Evolutionary conservation across 2,329 filamentous ascomycete genomes (phyloP), one percentile per base, ranked within the genome.

Genomic region (Botrytis elliptica): DNA sequence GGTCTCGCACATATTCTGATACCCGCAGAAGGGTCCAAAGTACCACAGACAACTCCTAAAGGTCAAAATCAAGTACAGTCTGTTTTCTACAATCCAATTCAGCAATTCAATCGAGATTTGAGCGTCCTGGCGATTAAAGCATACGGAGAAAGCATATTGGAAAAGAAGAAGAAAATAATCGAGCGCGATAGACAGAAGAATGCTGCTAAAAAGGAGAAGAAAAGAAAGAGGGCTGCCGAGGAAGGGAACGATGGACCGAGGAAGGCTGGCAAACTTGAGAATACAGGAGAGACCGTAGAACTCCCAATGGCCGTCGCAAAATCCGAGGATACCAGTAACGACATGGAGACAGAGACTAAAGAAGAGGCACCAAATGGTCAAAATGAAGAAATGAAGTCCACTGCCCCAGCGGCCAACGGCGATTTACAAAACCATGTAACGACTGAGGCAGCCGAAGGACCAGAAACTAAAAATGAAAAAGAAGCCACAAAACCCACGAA

Each of bases 51-150:
- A 3, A 82, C 75, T 69, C 82, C 75, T 75, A 81, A 85, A 73
- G 88, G 89, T 79, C 85, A 87, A 74, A 88, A 90, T 70, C 86
- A 89, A 78, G 86, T 90, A 57, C 88, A 91, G 78, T 92, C 95
- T 79, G 97, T 99, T 73, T 99, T 99, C 81, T 99, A 99, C 87
- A 99, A 99, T 79, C 95, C 96, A 0, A 98, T 99, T 72, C 96
- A 99, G 82, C 96, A 99, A 81, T 99, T 98, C 86, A 99, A 99
- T 83, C 92, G 97, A 65, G 96, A 99, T 81, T 84, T 99, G 77
- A 98, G 94, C 75, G 93, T 98, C 40, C 87, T 99, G 22, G 94
- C 94, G 0, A 97, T 99, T 82, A 93, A 93, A 80, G 92, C 93
- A 0, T 97, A 95, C 81, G 93, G 93, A 1, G 90, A 96, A 77